Evolutionary conservation across 2,329 filamentous ascomycete species (phyloP).

Genomic region (Arthrinium puccinioides): DNA sequence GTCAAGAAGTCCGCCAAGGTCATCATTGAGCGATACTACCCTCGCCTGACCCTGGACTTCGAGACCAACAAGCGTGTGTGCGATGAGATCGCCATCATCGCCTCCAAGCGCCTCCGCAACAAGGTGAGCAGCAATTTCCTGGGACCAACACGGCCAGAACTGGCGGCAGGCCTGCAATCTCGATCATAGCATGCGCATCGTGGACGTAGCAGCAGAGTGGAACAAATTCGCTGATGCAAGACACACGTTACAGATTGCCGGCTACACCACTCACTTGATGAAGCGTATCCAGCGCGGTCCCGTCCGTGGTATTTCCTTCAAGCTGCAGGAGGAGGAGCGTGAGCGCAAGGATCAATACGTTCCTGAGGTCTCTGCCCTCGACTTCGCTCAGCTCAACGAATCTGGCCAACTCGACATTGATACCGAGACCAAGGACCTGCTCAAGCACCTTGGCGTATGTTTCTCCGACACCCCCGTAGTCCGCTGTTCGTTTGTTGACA

Average conservation of each 20-base stretch:
- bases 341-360: constrained; percentile 99
- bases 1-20: constrained; percentile 87
- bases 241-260: constrained; percentile 81
- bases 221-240: no score
- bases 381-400: constrained; percentile 94
- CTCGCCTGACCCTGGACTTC: constrained; percentile 97
- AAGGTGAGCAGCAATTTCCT: constrained; percentile 59
- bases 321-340: constrained; percentile 99
- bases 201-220: constrained; percentile 6
- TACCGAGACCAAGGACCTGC: constrained; percentile 94
- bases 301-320: constrained; percentile 99
- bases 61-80: constrained; percentile 99
- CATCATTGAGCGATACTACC: constrained; percentile 98
- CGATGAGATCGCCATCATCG: constrained; percentile 99
- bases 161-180: background rate
- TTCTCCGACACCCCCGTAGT: no score
- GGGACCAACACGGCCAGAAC: background rate
- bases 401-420: constrained; percentile 92
- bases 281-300: constrained; percentile 99
- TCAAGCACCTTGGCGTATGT: constrained; percentile 98
- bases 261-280: constrained; percentile 98
- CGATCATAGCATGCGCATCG: background rate
- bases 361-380: constrained; percentile 95
- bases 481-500: no score
- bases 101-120: constrained; percentile 98